Conservation (phyloP, 192 early-diverging fungal genomes). For the Geranomyces variabilis region DNA sequence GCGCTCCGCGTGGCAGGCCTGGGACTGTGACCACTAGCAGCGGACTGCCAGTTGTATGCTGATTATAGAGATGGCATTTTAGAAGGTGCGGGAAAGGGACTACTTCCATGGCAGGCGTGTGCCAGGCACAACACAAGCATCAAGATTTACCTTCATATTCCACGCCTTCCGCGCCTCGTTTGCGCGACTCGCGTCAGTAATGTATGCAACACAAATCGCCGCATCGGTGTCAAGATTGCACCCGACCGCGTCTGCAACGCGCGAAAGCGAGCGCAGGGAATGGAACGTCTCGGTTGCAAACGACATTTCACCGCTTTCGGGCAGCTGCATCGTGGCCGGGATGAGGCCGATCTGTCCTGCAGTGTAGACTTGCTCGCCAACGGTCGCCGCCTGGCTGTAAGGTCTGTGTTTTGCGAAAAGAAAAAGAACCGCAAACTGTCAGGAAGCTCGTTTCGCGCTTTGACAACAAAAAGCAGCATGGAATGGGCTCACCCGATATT, state of each 20-base stretch:
- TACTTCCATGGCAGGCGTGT: too few species aligned
- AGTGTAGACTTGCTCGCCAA: conserved; percentile 64
- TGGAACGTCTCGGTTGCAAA: conserved; percentile 29
- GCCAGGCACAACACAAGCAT: too few species aligned
- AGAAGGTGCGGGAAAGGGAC: too few species aligned
- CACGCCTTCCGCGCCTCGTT: not conserved
- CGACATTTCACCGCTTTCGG: conserved; percentile 28
- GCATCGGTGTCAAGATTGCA: conserved; percentile 31
- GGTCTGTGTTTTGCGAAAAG: too few species aligned
- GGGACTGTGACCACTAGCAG: conserved; percentile 51
- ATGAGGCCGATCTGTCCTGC: conserved; percentile 82
- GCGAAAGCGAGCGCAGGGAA: conserved; percentile 59
- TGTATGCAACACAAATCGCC: conserved; percentile 63
- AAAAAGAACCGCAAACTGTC: not conserved
- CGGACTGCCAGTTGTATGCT: not conserved
- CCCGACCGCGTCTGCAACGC: conserved; percentile 49
- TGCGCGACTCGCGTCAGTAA: conserved; percentile 18
- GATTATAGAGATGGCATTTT: too few species aligned
- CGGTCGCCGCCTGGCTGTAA: conserved; percentile 73
- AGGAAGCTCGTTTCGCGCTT: too few species aligned
- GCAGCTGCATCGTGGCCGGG: conserved; percentile 65
- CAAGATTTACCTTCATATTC: not conserved
- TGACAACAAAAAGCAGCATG: too few species aligned
- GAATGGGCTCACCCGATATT: conserved; percentile 72
- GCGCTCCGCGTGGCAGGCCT: conserved; percentile 59